Conservation (phyloP, 257 asterid species). For the Solanum etuberosum region DNA sequence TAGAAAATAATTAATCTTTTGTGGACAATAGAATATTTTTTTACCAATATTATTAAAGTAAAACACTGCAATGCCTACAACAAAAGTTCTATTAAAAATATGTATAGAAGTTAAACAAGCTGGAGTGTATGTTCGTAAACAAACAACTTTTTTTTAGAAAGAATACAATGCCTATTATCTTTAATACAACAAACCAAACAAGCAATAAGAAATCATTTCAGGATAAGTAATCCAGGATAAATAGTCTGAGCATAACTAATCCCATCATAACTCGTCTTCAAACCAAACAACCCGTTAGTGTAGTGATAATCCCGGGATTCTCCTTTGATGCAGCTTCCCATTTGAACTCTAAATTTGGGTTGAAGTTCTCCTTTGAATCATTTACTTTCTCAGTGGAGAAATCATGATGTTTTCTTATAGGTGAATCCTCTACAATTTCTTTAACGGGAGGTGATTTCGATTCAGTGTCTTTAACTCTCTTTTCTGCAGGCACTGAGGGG, state of each 20-base stretch:
- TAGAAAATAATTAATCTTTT: too few relatives aligned
- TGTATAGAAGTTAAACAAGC: neutral
- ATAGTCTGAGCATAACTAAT: neutral
- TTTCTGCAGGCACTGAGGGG: slow-evolving; percentile 13
- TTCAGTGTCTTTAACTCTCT: neutral
- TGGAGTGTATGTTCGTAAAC: neutral
- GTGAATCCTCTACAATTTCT: slow-evolving; percentile 7
- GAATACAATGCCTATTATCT: neutral
- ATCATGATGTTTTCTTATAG: neutral
- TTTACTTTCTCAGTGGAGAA: slow-evolving; percentile 2
- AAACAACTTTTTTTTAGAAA: neutral
- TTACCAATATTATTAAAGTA: too few relatives aligned
- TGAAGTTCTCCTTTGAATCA: slow-evolving; percentile 33
- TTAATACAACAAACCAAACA: neutral
- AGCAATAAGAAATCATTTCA: neutral
- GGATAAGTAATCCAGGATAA: neutral
- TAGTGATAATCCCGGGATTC: slow-evolving; percentile 62
- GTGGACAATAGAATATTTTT: neutral
- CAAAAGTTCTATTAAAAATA: neutral
- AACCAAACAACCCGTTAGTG: neutral
- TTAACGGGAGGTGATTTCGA: neutral
- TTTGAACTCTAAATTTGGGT: slow-evolving; percentile 23
- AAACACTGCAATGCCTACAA: neutral
- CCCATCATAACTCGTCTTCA: neutral
- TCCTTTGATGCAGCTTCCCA: slow-evolving; percentile 75